phyloP scores from a whole-genome alignment of 306 rosid genomes.

The Cicer yamashitae region DNA sequence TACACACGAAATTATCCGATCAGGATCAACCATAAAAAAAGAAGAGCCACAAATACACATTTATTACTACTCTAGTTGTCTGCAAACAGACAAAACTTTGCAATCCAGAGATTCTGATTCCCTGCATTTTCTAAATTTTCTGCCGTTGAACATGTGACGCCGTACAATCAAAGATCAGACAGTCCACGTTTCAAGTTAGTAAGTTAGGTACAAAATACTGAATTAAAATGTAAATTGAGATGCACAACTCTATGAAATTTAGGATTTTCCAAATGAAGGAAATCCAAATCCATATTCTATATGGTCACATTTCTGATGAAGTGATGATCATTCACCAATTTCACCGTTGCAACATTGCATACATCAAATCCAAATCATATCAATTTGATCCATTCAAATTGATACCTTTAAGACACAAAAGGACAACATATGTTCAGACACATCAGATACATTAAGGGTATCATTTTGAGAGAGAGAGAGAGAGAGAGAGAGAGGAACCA shows the following conservation, averaged over 20 bases:
- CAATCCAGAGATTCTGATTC: background rate
- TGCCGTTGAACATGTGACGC: background rate
- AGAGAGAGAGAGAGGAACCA: background rate
- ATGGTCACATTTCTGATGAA: constrained; percentile 22
- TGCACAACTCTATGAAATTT: background rate
- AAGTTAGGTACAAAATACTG: background rate
- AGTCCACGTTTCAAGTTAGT: background rate
- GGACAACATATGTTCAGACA: background rate
- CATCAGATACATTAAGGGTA: background rate
- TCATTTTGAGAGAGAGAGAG: too few species aligned
- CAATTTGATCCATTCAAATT: constrained; percentile 36
- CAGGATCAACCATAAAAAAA: constrained; percentile 16
- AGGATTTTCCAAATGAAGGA: background rate
- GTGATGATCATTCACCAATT: constrained; percentile 12
- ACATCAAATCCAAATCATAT: constrained; percentile 9
- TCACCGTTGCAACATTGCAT: background rate
- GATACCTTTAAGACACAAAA: constrained; percentile 20
- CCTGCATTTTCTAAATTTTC: background rate
- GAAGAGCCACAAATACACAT: constrained; percentile 19
- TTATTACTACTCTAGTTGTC: background rate
- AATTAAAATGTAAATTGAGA: background rate
- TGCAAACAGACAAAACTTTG: constrained; percentile 16
- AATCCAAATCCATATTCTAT: constrained; percentile 16
- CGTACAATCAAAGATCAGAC: background rate
- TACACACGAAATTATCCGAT: background rate